Base-by-base conservation (phyloP, 345 rosid species). In the Geranium brycei region DNA sequence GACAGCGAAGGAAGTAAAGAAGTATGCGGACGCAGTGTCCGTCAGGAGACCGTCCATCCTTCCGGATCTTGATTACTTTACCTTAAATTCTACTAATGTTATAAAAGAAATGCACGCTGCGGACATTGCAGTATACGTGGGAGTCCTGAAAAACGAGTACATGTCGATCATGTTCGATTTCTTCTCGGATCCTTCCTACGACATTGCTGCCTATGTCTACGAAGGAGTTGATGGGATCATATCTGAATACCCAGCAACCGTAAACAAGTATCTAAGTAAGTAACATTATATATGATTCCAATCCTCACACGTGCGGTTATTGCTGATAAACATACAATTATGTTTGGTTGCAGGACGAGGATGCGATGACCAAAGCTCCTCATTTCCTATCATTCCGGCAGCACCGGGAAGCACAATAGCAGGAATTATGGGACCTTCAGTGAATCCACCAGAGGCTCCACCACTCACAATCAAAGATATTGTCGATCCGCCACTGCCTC, bases 401-500 rank as follows among this genome's bases (percentile, higher is more conserved):
- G 71, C 67, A 59, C 80, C 87, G 0, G 96, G 95, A 0, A 62
- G 91, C 0, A 62, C 67, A 40, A 77, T 90, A 31, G 53, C 81
- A 1, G 8, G 41, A 2, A 57, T 78, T 61, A 58, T 77, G 18
- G 32, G 64, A 38, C 68, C 58, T 60, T 73, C 66, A 38, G 74
- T 38, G 66, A 64, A 82, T 55, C 81, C 82, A 0, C 68, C 73
- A 57, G 41, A 14, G 17, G 78, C 84, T 19, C 93, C 90, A 10
- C 55, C 77, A 18, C 85, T 89, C 17, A 74, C 67, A 0, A 71
- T 78, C 57, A 73, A 71, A 5, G 90, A 89, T 57, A 67, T 87
- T n/a, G 78, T 75, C 17, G 90, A 86, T 62, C 97, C 96, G 4
- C 97, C 98, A 57, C 77, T 92, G 17, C 96, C 98, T 1, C 77